Evolutionary conservation across 192 early-diverging fungal genomes (phyloP), one percentile per base, ranked within the genome.

Genomic region (Phlyctochytrium bullatum): DNA sequence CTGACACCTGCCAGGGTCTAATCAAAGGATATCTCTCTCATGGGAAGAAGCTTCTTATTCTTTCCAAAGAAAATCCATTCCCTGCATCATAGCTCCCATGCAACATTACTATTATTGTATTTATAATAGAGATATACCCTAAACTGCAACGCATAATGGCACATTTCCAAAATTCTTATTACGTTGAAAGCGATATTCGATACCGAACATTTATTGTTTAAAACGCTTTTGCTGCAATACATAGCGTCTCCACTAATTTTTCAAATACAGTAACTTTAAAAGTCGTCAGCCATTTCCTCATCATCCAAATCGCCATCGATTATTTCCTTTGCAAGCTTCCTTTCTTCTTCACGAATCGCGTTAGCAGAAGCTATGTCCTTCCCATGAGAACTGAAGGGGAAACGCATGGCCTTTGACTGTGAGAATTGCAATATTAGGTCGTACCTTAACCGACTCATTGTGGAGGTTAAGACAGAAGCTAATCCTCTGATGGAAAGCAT

Each of bases 381-480:
- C 58, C 91, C 80, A 61, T 93, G 89, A 27, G 89, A 88, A 73
- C 93, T 87, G 34, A 86, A 81, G 2, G 97, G 97, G 82, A 93
- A 98, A 51, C 97, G 90, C 91, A 99, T 91, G 3, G 97, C 94
- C 88, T 85, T 28, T n/a, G n/a, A n/a, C n/a, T n/a, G n/a, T 2
- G 2, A 24, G 74, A 25, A 34, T 24, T 2, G 31, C 32, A 64
- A 64, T 14, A 24, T 62, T 1, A 69, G 24, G 3, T 33, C 40
- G 61, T 64, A 88, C 86, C 87, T 93, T 93, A 71, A 99, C 93
- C 32, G 91, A 91, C 64, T 97, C 95, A 76, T 98, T 97, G 81
- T 98, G 95, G 32, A 99, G 83, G 59, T 94, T 91, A 65, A 98
- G 86, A 67, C 96, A 98, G 78, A 97, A 98, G 14, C 80, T 83